Conservation (phyloP, 2,329 filamentous ascomycete species). For the Plenodomus lindquistii region DNA sequence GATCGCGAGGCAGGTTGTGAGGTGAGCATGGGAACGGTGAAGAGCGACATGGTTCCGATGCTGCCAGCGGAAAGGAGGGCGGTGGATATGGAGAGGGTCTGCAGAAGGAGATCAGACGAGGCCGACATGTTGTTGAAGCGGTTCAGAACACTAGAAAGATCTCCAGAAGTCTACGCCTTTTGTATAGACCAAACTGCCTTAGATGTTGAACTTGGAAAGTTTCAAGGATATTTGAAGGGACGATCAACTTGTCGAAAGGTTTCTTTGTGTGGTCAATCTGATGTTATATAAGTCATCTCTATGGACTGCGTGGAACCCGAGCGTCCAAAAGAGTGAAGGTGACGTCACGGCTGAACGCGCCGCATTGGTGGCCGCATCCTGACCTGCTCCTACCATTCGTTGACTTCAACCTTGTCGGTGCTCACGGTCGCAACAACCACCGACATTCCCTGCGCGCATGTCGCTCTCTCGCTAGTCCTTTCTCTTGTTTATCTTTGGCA, state of each 20-base stretch:
- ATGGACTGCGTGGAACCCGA: background rate
- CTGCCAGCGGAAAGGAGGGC: constrained; percentile 41
- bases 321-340: background rate
- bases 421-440: background rate
- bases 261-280: background rate
- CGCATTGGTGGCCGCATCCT: background rate
- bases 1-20: constrained; percentile 45
- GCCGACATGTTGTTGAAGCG: constrained; percentile 8
- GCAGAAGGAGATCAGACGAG: constrained; percentile 14
- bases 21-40: constrained; percentile 35
- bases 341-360: background rate
- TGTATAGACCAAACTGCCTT: background rate
- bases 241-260: background rate
- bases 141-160: too few species aligned
- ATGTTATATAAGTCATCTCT: background rate
- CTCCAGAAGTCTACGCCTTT: too few species aligned
- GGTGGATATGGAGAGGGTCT: constrained; percentile 35
- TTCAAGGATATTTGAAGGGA: background rate
- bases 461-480: constrained; percentile 54
- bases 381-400: too few species aligned
- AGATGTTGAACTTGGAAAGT: background rate
- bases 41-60: constrained; percentile 40
- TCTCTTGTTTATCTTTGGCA: constrained; percentile 64
- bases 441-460: background rate
- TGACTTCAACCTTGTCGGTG: background rate